phyloP scores from a whole-genome alignment of 768 basidiomycete genomes.

The Phlebiopsis gigantea region DNA sequence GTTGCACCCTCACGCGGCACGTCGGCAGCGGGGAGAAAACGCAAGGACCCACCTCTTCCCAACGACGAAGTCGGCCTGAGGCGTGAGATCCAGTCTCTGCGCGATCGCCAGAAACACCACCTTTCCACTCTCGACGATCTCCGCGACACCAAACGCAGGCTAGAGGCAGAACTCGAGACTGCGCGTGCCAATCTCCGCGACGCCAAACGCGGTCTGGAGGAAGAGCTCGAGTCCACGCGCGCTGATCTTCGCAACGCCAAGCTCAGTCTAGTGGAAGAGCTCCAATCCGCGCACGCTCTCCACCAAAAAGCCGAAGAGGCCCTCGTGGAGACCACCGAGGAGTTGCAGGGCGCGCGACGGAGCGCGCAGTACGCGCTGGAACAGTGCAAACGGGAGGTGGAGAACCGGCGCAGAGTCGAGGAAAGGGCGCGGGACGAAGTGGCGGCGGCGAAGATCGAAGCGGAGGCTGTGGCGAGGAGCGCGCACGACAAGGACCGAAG shows the following conservation, averaged over 20 bases:
- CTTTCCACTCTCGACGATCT: slow-evolving; percentile 26
- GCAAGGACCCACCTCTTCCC: background rate
- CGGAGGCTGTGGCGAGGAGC: slow-evolving; percentile 7
- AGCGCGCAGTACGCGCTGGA: slow-evolving; percentile 15
- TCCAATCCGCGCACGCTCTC: slow-evolving; percentile 16
- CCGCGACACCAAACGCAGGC: slow-evolving; percentile 36
- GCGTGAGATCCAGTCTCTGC: slow-evolving; percentile 36
- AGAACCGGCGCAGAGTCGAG: slow-evolving; percentile 12
- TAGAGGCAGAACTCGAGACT: slow-evolving; percentile 31
- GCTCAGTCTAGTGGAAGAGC: slow-evolving; percentile 39
- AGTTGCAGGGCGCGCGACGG: slow-evolving; percentile 10
- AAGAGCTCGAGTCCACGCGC: slow-evolving; percentile 23
- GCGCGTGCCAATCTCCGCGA: slow-evolving; percentile 26
- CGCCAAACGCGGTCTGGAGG: slow-evolving; percentile 42
- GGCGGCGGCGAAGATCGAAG: slow-evolving; percentile 3
- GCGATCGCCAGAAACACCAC: slow-evolving; percentile 29
- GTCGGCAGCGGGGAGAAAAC: background rate
- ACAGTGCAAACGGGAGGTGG: slow-evolving; percentile 17
- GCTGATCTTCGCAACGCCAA: slow-evolving; percentile 30
- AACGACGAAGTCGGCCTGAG: slow-evolving; percentile 16
- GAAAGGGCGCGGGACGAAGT: slow-evolving; percentile 4
- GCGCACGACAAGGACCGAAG: slow-evolving; percentile 12
- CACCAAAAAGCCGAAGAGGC: slow-evolving; percentile 21
- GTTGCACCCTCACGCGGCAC: background rate
- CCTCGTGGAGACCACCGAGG: slow-evolving; percentile 9